phyloP scores from a whole-genome alignment of 352 stramenopile species.

The Pythium grandisporangium region DNA sequence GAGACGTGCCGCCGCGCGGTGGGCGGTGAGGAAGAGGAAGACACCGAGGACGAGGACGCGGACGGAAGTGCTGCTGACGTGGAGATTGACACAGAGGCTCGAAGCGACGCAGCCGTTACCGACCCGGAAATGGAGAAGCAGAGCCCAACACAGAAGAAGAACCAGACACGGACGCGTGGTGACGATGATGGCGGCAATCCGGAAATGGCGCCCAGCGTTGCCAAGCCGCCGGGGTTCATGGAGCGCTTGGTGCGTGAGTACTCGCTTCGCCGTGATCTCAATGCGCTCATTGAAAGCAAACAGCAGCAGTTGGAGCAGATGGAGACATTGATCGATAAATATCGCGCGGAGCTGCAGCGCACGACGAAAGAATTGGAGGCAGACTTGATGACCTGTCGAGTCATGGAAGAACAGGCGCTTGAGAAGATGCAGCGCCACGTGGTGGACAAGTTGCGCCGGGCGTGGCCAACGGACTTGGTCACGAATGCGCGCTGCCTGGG shows the following conservation, averaged over 20 bases:
- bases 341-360: conserved; percentile 8
- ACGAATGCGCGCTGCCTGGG: conserved; percentile 4
- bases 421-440: conserved; percentile 1
- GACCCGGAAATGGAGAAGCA: background rate
- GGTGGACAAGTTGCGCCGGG: conserved; percentile 5
- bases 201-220: background rate
- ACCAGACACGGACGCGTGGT: background rate
- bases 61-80: conserved; percentile 5
- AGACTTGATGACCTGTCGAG: background rate
- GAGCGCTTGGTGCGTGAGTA: conserved; percentile 19
- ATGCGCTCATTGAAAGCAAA: conserved; percentile 14
- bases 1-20: background rate
- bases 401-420: background rate
- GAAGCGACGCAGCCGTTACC: conserved; percentile 4
- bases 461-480: background rate
- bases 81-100: background rate
- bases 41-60: background rate
- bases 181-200: background rate
- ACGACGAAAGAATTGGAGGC: conserved; percentile 1
- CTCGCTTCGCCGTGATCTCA: conserved; percentile 18
- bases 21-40: background rate
- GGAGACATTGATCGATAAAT: conserved; percentile 12
- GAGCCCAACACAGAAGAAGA: background rate
- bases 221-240: conserved; percentile 8
- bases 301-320: conserved; percentile 20